Conservation (phyloP, 2,329 filamentous ascomycete genomes). For the Rhynchosporium graminicola region DNA sequence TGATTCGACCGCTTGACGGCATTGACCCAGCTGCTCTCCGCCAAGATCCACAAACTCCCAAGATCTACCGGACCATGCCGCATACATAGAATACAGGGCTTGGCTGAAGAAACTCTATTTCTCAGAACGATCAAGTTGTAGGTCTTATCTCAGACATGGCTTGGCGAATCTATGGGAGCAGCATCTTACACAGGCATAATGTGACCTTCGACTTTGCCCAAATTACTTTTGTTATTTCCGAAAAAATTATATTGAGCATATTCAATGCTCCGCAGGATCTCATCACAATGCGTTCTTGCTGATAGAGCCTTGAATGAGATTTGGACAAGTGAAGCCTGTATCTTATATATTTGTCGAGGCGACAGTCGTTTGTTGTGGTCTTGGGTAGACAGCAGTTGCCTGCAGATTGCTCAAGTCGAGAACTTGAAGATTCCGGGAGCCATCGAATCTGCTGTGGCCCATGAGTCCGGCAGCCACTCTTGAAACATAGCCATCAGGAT, state of each 20-base stretch:
- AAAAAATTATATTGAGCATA: too few species aligned
- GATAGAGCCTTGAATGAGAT: too few species aligned
- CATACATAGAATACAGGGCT: neutral
- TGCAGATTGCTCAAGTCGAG: neutral
- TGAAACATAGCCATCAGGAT: constrained; percentile 26
- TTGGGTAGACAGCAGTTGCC: too few species aligned
- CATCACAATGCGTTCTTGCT: too few species aligned
- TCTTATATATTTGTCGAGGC: too few species aligned
- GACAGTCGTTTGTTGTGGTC: too few species aligned
- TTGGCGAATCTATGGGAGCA: neutral
- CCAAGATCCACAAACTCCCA: constrained; percentile 7
- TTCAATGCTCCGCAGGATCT: too few species aligned
- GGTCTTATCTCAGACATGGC: neutral
- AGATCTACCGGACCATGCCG: constrained; percentile 9
- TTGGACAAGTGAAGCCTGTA: neutral
- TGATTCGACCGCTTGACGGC: constrained; percentile 10
- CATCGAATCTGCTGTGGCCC: constrained; percentile 26
- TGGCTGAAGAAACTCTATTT: neutral
- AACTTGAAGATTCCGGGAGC: constrained; percentile 27
- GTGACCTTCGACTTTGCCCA: too few species aligned
- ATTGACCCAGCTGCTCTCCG: constrained; percentile 3
- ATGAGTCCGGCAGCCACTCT: constrained; percentile 24
- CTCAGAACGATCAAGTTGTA: neutral
- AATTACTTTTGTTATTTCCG: too few species aligned
- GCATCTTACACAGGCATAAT: too few species aligned